Base-by-base conservation (phyloP, 1,284 basidiomycete species). In the Ganoderma leucocontextum region DNA sequence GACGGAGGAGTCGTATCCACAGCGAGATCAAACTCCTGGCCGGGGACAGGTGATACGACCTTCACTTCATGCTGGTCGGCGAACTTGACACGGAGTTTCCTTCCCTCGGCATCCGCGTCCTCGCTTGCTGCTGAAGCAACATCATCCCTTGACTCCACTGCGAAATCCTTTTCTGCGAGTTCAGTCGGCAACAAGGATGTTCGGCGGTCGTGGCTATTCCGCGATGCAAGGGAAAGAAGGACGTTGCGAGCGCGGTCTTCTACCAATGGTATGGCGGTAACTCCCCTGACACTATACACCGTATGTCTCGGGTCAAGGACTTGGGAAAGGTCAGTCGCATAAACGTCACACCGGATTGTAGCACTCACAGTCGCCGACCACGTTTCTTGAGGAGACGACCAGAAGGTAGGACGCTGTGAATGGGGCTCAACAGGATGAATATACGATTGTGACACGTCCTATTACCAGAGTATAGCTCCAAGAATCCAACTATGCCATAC, bases 401-500 rank as follows among this genome's bases (percentile, higher is more conserved):
- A 94, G 80, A 17, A 94, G 79, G 81, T 93, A 89, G 10, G 92
- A 90, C 58, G 86, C 92, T 94, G 61, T 57, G n/a, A 68, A 42
- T 42, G 66, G 13, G 5, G 39, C 52, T 65, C 65, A 57, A 72
- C 68, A 66, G 12, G 47, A 61, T 38, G 52, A n/a, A 36, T 55
- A 42, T 4, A 58, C 35, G 15, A 22, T 33, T 57, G 33, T 61
- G 55, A 47, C n/a, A 67, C 61, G 52, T 55, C 42, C 49, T 78
- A 82, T 67, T 79, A 93, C 93, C 87, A 74, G 88, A 85, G 76
- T 88, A 92, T 39, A 95, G 79, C 70, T 89, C 87, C 70, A 94
- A 75, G 22, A 91, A 82, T 4, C 92, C 92, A 55, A 94, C 80
- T 70, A 95, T 85, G 12, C 93, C 93, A 77, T 92, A 90, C 15